Base-by-base conservation (phyloP, 345 rosid genomes). In the Trapa bicornis region DNA sequence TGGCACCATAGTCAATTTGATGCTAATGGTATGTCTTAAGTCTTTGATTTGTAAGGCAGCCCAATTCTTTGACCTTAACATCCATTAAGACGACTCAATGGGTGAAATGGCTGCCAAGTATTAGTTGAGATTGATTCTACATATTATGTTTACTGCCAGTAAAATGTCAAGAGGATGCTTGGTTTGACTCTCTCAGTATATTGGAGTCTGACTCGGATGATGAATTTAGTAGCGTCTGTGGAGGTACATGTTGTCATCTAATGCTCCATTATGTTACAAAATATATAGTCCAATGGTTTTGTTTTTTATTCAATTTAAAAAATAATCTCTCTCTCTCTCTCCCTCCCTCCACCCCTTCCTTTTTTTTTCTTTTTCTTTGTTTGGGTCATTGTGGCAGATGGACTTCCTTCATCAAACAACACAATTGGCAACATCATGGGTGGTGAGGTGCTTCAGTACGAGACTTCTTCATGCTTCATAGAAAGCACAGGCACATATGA, bases 131-230 rank as follows among this genome's bases (percentile, higher is more conserved):
- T 1, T 58, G 38, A 32, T 58, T 4, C 39, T 70, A 50, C 50
- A 58, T 37, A 12, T 61, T 61, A 22, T 13, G 17, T 45, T 35
- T 32, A 36, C 8, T n/a, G 43, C 56, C 81, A 86, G 95, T 76
- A 58, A 47, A 75, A 50, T 79, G 82, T 73, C 84, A 81, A 71
- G 85, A 89, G 65, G 96, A 92, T 71, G 79, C 84, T 37, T 92
- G 91, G 88, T 89, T 82, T 70, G 98, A 92, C 77, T 80, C 96
- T 1, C 70, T 79, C 67, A 88, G 92, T 74, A 76, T 87, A 66
- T 72, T 92, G 72, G 96, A 88, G n/a, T 92, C 96, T 11, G 98
- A 92, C 54, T 87, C 91, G 2, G 93, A 89, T 69, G 96, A 92
- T 62, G 96, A 92, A 29, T 89, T 78, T 77, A 77, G 77, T 67